These are phyloP conservation scores for Flaveria linearis DNA, from an alignment of 129 eudicot species.

Conservation along the genomic window DNA sequence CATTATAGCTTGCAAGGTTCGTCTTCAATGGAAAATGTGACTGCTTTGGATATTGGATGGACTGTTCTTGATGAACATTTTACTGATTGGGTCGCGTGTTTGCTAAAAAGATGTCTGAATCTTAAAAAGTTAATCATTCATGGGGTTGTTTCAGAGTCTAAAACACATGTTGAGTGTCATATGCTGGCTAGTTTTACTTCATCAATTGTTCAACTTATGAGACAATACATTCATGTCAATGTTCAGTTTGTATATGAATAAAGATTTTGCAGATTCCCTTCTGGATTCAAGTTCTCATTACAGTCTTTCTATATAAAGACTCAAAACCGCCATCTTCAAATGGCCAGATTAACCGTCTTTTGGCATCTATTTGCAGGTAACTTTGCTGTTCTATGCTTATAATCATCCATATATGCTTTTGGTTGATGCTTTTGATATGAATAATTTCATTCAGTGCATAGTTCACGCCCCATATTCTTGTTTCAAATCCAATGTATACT, in stretches of 20 bases:
- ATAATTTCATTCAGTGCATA: neutral
- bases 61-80: conserved; percentile 63
- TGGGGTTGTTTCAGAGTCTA: conserved; percentile 63
- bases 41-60: conserved; percentile 76
- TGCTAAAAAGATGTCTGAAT: conserved; percentile 58
- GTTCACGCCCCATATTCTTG: neutral
- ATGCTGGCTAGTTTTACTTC: conserved; percentile 68
- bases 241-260: conserved; percentile 67
- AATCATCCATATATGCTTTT: conserved; percentile 10
- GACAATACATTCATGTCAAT: conserved; percentile 58
- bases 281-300: conserved; percentile 12
- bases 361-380: conserved; percentile 31
- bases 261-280: neutral
- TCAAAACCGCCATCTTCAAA: neutral
- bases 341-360: neutral
- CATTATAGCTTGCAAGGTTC: conserved; percentile 61
- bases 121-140: conserved; percentile 58
- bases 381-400: conserved; percentile 13
- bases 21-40: conserved; percentile 53
- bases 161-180: conserved; percentile 63
- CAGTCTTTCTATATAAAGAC: neutral
- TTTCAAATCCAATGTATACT: too few species aligned
- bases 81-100: conserved; percentile 55
- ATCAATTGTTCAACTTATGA: conserved; percentile 65
- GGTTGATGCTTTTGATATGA: conserved; percentile 3